Evolutionary conservation across 108 stramenopile genomes (phyloP).

Genomic region (Licmophora abbreviata): DNA sequence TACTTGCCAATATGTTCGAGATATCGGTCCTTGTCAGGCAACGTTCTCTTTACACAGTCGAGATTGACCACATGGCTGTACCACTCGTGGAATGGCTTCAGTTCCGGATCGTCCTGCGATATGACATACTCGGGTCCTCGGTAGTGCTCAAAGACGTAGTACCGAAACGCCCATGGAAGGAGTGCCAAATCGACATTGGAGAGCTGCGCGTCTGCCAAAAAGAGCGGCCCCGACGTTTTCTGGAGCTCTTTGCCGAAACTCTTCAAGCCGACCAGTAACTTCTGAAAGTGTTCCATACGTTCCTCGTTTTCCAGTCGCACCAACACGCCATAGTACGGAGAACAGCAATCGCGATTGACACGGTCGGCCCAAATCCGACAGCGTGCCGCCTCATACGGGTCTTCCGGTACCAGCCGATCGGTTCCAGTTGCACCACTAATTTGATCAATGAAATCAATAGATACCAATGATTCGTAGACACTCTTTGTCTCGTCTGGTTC

Average conservation of each 20-base stretch:
- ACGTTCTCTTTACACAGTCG: conserved; percentile 53
- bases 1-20: conserved; percentile 80
- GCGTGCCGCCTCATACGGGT: conserved; percentile 69
- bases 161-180: conserved; percentile 71
- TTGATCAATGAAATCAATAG: conserved; percentile 68
- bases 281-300: conserved; percentile 49
- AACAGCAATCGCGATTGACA: conserved; percentile 76
- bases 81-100: conserved; percentile 65
- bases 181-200: conserved; percentile 60
- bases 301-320: conserved; percentile 64
- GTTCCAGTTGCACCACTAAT: conserved; percentile 44
- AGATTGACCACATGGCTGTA: conserved; percentile 64
- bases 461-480: conserved; percentile 68
- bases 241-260: conserved; percentile 52
- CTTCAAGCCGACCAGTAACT: conserved; percentile 46
- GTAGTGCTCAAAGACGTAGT: conserved; percentile 80
- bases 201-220: conserved; percentile 48
- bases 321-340: conserved; percentile 72
- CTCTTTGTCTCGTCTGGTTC: conserved; percentile 32
- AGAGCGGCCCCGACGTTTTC: conserved; percentile 40
- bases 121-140: conserved; percentile 61
- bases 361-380: conserved; percentile 63
- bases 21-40: conserved; percentile 79
- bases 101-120: conserved; percentile 27
- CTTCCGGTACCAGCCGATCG: conserved; percentile 46